These are phyloP conservation scores for Mycocalia duriaeana DNA, from an alignment of 1,284 basidiomycete species.

Conservation along the genomic window DNA sequence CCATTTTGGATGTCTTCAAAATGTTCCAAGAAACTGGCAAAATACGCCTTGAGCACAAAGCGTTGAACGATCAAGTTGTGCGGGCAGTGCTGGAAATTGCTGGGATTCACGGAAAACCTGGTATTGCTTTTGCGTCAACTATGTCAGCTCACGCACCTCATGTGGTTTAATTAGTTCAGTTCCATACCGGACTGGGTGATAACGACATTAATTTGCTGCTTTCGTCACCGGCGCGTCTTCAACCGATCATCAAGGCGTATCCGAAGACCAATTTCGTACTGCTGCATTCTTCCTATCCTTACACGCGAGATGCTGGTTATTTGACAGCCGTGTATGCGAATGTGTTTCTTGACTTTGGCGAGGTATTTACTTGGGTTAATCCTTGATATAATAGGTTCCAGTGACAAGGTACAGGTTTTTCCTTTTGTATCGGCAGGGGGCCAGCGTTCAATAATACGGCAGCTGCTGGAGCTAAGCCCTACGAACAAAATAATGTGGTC, in stretches of 20 bases:
- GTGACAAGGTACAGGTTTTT: conserved; percentile 40
- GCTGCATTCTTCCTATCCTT: conserved; percentile 71
- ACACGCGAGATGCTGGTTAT: conserved; percentile 70
- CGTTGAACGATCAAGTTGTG: conserved; percentile 65
- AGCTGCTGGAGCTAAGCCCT: conserved; percentile 66
- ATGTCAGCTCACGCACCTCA: conserved; percentile 3
- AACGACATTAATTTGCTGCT: conserved; percentile 56
- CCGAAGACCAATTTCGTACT: conserved; percentile 59
- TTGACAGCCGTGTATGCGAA: conserved; percentile 65
- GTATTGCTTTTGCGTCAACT: conserved; percentile 26
- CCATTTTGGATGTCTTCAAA: conserved; percentile 24
- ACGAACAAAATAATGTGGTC: conserved; percentile 78
- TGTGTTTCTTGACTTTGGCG: conserved; percentile 75
- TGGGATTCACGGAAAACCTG: conserved; percentile 48
- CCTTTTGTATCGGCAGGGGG: conserved; percentile 60
- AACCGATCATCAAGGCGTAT: conserved; percentile 60
- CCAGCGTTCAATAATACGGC: conserved; percentile 51
- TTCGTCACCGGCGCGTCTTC: conserved; percentile 62
- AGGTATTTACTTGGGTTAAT: conserved; percentile 29
- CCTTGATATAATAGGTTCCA: background rate
- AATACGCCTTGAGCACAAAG: conserved; percentile 56
- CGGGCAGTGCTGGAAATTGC: conserved; percentile 48
- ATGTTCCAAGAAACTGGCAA: conserved; percentile 26
- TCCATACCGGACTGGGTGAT: conserved; percentile 77
- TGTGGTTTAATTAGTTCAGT: conserved; percentile 51